Conservation (phyloP, 2,329 filamentous ascomycete species). For the Aspergillus pseudoterreus region DNA sequence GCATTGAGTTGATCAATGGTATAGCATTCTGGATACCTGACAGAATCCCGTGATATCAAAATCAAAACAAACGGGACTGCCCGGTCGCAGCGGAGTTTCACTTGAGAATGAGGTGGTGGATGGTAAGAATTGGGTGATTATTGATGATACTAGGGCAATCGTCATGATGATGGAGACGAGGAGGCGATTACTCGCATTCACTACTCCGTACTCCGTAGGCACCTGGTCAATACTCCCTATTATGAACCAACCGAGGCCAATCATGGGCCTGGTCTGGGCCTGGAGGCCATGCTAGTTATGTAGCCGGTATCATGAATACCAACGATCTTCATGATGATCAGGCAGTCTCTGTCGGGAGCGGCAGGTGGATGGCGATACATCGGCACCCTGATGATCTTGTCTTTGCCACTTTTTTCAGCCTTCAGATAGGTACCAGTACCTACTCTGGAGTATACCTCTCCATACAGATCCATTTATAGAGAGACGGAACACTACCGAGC, state of each 20-base stretch:
- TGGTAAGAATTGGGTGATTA: background rate
- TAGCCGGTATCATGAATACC: background rate
- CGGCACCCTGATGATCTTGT: too few species aligned
- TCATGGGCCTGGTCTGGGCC: background rate
- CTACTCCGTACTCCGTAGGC: too few species aligned
- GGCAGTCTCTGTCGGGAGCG: background rate
- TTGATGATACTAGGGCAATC: background rate
- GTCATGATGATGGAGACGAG: too few species aligned
- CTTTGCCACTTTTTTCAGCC: too few species aligned
- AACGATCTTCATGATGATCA: constrained; percentile 6
- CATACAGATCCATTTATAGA: background rate
- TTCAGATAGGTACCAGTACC: too few species aligned
- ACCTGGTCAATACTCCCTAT: background rate
- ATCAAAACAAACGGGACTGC: background rate
- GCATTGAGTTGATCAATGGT: background rate
- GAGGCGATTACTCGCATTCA: too few species aligned
- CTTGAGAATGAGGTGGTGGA: background rate
- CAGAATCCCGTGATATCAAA: background rate
- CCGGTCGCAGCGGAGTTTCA: constrained; percentile 1
- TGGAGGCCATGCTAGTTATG: background rate
- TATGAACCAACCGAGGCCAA: background rate
- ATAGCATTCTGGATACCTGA: constrained; percentile 8
- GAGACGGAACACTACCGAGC: background rate
- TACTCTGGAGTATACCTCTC: too few species aligned
- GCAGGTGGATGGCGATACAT: background rate